These are phyloP conservation scores for Leucocoprinus sp. DNA, from an alignment of 768 basidiomycete species.

Conservation along the genomic window DNA sequence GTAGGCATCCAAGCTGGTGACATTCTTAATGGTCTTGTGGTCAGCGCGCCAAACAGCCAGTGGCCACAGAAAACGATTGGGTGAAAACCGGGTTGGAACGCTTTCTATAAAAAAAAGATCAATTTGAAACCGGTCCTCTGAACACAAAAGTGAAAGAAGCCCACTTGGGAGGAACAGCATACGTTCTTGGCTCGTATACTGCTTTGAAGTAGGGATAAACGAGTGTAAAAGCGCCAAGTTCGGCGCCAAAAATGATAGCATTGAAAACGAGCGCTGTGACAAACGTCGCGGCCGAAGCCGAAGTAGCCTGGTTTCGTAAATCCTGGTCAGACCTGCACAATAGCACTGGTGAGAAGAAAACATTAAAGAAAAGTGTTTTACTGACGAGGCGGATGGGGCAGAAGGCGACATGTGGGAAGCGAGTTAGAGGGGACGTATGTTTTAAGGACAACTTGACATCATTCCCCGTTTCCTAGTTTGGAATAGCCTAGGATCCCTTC, in stretches of 20 bases:
- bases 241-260: constrained; percentile 56
- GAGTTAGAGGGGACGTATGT: not conserved
- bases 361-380: not conserved
- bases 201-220: constrained; percentile 78
- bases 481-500: too few species aligned
- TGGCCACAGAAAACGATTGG: constrained; percentile 57
- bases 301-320: constrained; percentile 28
- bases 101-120: constrained; percentile 32
- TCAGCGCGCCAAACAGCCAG: constrained; percentile 52
- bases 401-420: not conserved
- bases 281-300: constrained; percentile 73
- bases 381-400: constrained; percentile 6
- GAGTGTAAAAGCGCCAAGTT: constrained; percentile 74
- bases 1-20: constrained; percentile 87
- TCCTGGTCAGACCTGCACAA: constrained; percentile 27
- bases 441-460: constrained; percentile 9
- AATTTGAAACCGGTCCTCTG: not conserved
- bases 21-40: constrained; percentile 48
- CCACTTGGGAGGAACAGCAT: constrained; percentile 38
- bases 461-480: constrained; percentile 1
- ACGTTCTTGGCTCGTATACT: constrained; percentile 85
- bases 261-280: constrained; percentile 84
- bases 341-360: not conserved
- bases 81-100: constrained; percentile 46
- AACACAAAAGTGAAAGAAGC: constrained; percentile 16